Percentiles rank a stretch among this genome's conserved stretches.
phyloP scores from a whole-genome alignment of 2,329 filamentous ascomycete species.

The Basipetospora sp. region DNA sequence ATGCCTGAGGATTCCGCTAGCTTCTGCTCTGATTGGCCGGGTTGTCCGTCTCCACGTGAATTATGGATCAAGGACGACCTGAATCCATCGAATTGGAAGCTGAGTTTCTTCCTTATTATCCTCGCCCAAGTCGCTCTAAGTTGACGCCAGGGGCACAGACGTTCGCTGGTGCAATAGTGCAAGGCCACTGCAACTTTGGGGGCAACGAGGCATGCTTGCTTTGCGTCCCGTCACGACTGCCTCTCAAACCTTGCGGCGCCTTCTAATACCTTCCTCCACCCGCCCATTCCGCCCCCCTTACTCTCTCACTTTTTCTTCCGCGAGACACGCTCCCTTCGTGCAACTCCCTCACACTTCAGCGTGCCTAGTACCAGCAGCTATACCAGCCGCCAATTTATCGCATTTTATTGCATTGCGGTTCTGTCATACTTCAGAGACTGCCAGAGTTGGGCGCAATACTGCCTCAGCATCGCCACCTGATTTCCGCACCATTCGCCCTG shows the following conservation, averaged over 20 bases:
- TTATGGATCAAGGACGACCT: no score
- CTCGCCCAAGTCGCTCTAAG: no score
- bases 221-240: slow-evolving; percentile 6
- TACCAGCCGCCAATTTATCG: not conserved
- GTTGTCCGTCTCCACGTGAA: no score
- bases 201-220: slow-evolving; percentile 6
- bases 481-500: not conserved
- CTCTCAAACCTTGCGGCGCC: slow-evolving; percentile 6
- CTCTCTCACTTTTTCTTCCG: slow-evolving; percentile 13
- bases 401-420: not conserved
- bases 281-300: slow-evolving; percentile 14
- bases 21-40: no score
- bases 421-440: not conserved
- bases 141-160: slow-evolving; percentile 1
- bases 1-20: no score
- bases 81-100: no score
- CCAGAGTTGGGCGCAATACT: no score
- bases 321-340: slow-evolving; percentile 12
- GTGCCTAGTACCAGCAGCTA: not conserved
- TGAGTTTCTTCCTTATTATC: no score
- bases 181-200: slow-evolving; percentile 2
- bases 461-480: slow-evolving; percentile 1
- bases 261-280: slow-evolving; percentile 12
- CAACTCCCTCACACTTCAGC: slow-evolving; percentile 10
- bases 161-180: not conserved